These are phyloP conservation scores for Carex kokanica DNA, from an alignment of 176 grass and related monocot species.

Conservation along the genomic window DNA sequence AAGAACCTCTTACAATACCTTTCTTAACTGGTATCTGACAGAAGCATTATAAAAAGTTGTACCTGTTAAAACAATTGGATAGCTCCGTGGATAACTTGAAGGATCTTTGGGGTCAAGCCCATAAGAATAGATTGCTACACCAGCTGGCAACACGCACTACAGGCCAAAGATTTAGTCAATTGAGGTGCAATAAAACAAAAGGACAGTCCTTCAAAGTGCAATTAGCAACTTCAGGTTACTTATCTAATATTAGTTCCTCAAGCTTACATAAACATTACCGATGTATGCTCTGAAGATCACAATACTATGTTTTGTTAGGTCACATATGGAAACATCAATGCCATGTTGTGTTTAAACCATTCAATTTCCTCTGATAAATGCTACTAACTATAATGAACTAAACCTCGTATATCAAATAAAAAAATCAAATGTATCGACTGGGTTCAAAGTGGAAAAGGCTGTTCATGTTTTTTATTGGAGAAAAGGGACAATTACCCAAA, in stretches of 20 bases:
- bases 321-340: not conserved
- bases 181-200: not conserved
- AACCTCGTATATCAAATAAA: not conserved
- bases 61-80: conserved; percentile 99
- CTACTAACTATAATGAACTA: not conserved
- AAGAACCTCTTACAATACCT: not conserved
- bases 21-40: not conserved
- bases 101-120: conserved; percentile 61
- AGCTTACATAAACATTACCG: not conserved
- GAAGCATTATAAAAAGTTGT: conserved; percentile 15
- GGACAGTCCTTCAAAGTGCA: conserved; percentile 24
- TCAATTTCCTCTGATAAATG: not conserved
- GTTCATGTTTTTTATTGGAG: not conserved
- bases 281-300: not conserved
- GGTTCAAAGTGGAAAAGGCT: not conserved
- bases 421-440: not conserved
- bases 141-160: conserved; percentile 98
- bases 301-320: not conserved
- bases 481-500: not conserved
- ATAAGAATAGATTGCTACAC: conserved; percentile 91
- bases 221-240: conserved; percentile 30
- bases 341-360: not conserved
- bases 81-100: conserved; percentile 73
- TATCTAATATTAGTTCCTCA: not conserved
- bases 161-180: conserved; percentile 5